Evolutionary conservation across 1,284 basidiomycete species (phyloP).

Genomic region (Fistulinella cinereoalba): DNA sequence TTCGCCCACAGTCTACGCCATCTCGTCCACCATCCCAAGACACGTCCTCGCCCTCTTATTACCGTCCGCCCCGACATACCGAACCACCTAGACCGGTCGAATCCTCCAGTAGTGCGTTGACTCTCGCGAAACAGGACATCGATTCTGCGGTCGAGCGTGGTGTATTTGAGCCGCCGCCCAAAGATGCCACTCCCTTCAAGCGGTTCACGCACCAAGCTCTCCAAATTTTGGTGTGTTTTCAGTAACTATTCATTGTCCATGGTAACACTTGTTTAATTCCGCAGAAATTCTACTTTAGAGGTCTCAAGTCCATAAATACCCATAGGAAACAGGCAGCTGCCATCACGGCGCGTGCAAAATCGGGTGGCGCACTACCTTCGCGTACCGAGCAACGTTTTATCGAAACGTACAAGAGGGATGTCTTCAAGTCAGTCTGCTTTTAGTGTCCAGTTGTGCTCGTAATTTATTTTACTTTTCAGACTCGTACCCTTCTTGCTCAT

Average conservation of each 20-base stretch:
- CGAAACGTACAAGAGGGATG: slow-evolving; percentile 57
- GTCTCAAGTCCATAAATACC: slow-evolving; percentile 65
- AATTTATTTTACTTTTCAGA: slow-evolving; percentile 40
- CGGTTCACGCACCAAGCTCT: slow-evolving; percentile 63
- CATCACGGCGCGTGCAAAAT: slow-evolving; percentile 53
- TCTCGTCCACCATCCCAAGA: slow-evolving; percentile 9
- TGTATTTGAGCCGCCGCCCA: slow-evolving; percentile 61
- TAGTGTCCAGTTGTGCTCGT: neutral
- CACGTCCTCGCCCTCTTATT: slow-evolving; percentile 12
- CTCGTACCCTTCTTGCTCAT: slow-evolving; percentile 80
- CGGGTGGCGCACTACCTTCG: slow-evolving; percentile 56
- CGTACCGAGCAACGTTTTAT: slow-evolving; percentile 68
- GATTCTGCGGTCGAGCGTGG: slow-evolving; percentile 64
- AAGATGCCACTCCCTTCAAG: slow-evolving; percentile 52
- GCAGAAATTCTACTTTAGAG: slow-evolving; percentile 78
- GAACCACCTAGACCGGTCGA: slow-evolving; percentile 23
- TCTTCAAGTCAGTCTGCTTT: slow-evolving; percentile 52
- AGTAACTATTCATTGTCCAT: neutral
- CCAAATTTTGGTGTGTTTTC: slow-evolving; percentile 59
- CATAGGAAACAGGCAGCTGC: slow-evolving; percentile 52
- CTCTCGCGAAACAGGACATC: slow-evolving; percentile 60
- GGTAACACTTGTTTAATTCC: slow-evolving; percentile 1
- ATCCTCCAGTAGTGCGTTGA: slow-evolving; percentile 34
- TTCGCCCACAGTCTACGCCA: slow-evolving; percentile 15
- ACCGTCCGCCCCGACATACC: slow-evolving; percentile 30